Evolutionary conservation across 257 asterid genomes (phyloP), one percentile per base, ranked within the genome.

Genomic region (Solanum medicagineum): DNA sequence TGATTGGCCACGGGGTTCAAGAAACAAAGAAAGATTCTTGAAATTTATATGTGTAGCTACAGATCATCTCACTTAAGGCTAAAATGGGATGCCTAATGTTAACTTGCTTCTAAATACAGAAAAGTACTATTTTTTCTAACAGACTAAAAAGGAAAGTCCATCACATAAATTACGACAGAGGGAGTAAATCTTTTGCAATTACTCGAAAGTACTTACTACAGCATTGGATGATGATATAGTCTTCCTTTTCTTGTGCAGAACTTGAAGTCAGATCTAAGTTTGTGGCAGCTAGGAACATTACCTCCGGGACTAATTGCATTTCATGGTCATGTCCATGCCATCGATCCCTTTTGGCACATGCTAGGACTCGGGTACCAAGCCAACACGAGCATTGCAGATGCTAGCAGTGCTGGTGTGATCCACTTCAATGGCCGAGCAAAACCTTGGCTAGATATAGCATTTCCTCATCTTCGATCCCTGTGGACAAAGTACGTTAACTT

Each of bases 371-470:
- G 99, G 10, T 96, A 96, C 89, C 98, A 94, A 87, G 98, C 93
- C 19, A 94, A 93, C 84, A 93, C 98, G n/a, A 92, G 94, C 81
- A 62, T 91, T 45, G 89, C 89, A 22, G 94, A 89, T 81, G 98
- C 95, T 88, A 91, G 89, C 87, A 89, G 88, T 80, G 99, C 99
- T 15, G 99, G 93, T 10, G 99, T 96, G 36, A 80, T 95, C 89
- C 99, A 96, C 88, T 94, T 92, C 87, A 96, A 96, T 56, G 99
- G 99, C 40, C 90, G 98, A 92, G 98, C 99, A 86, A 96, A 96
- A 92, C 99, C 99, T 83, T 96, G 99, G 99, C 92, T 94, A 26
- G 99, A 96, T 85, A 96, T 96, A 86, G 98, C 97, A 60, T 94
- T 96, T 88, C 98, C 98, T 75, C 90, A 96, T 55, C 92, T 96